Evolutionary conservation across 441 rosid genomes (phyloP).

Genomic region (Euphorbia celastroides): DNA sequence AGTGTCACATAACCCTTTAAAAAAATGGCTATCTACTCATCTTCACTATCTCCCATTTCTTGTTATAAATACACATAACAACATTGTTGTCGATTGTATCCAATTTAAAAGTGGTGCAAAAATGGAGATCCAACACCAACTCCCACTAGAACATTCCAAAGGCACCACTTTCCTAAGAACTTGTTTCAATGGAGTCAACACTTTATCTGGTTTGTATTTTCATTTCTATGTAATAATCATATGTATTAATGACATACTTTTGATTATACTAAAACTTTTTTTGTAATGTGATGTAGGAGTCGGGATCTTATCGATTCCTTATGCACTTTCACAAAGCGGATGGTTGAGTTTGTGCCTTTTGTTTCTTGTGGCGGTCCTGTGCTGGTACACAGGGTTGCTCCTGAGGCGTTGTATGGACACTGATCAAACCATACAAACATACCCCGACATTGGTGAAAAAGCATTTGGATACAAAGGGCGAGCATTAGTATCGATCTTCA

Average conservation of each 20-base stretch:
- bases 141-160: conserved; percentile 15
- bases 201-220: conserved; percentile 38
- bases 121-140: conserved; percentile 39
- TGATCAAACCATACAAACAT: conserved; percentile 33
- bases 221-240: too few species aligned
- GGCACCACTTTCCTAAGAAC: conserved; percentile 56
- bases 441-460: conserved; percentile 53
- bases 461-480: conserved; percentile 69
- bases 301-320: conserved; percentile 61
- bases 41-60: conserved; percentile 29
- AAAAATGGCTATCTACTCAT: conserved; percentile 31
- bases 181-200: conserved; percentile 63
- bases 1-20: background rate
- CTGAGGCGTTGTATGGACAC: conserved; percentile 33
- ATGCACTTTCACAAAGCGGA: conserved; percentile 61
- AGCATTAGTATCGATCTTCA: conserved; percentile 42
- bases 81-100: too few species aligned
- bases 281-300: conserved; percentile 37
- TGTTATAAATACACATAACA: too few species aligned
- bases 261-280: background rate
- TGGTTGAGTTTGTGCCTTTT: conserved; percentile 54
- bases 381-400: conserved; percentile 64
- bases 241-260: too few species aligned
- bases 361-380: conserved; percentile 42
- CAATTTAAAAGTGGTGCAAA: background rate